A percentile compares a stretch with the other conserved stretches of the same genome.
phyloP scores from a whole-genome alignment of 148 eudicot genomes.

The Vaccinium corymbosum region DNA sequence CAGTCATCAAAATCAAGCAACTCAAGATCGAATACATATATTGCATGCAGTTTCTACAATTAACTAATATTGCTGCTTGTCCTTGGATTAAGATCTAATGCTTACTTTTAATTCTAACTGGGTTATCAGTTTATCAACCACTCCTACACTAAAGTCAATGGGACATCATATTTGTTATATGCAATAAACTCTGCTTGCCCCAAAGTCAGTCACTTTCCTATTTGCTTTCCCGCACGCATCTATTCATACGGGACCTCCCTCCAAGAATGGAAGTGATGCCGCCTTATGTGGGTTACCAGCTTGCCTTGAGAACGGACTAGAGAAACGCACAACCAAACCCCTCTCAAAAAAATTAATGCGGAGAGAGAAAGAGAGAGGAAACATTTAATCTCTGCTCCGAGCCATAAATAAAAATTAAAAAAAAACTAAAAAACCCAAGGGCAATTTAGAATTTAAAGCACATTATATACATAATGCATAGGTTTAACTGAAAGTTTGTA shows the following conservation, averaged over 20 bases:
- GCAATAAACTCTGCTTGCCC: neutral
- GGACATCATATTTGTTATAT: neutral
- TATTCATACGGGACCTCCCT: no score
- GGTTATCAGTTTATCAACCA: neutral
- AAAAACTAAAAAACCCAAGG: neutral
- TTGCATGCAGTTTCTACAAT: neutral
- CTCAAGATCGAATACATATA: neutral
- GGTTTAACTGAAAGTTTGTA: neutral
- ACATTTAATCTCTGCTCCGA: neutral
- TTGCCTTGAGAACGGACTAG: neutral
- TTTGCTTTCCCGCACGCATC: no score
- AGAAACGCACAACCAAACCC: neutral
- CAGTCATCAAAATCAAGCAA: neutral
- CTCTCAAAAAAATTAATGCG: neutral
- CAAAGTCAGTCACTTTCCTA: neutral
- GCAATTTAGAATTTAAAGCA: neutral
- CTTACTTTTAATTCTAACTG: neutral
- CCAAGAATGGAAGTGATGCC: no score
- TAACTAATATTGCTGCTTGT: neutral
- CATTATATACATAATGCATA: neutral
- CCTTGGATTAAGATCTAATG: neutral
- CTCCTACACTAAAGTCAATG: neutral
- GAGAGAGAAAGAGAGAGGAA: neutral
- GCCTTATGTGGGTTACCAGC: no score
- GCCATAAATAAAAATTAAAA: neutral